phyloP scores from a whole-genome alignment of 1,284 basidiomycete genomes.

The Agaricales sp. region DNA sequence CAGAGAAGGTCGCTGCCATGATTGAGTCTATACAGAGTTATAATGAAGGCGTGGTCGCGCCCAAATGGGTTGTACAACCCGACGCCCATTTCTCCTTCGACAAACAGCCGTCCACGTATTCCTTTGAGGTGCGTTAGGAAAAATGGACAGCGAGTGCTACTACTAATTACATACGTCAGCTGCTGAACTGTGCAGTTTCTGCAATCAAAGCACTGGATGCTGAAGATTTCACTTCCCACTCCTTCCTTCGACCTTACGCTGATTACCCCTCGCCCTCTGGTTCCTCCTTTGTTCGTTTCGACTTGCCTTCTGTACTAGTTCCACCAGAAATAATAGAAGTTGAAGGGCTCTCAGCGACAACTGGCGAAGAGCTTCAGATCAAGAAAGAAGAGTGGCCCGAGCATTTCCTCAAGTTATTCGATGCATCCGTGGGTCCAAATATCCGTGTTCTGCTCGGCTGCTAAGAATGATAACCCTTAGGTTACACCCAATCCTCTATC shows the following conservation, averaged over 20 bases:
- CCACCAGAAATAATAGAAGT: constrained; percentile 82
- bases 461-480: constrained; percentile 26
- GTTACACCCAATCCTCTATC: constrained; percentile 68
- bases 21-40: constrained; percentile 57
- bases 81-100: constrained; percentile 37
- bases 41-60: constrained; percentile 44
- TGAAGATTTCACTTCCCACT: constrained; percentile 40
- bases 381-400: constrained; percentile 78
- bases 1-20: constrained; percentile 46
- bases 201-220: constrained; percentile 44
- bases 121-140: background rate
- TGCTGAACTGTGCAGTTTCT: constrained; percentile 51
- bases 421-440: constrained; percentile 51
- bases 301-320: constrained; percentile 71
- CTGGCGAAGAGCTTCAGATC: constrained; percentile 52
- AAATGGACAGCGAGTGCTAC: background rate
- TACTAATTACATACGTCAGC: constrained; percentile 25
- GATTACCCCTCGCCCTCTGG: constrained; percentile 36
- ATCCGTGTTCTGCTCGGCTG: background rate
- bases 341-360: constrained; percentile 53
- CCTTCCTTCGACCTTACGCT: constrained; percentile 61
- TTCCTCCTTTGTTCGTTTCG: constrained; percentile 40
- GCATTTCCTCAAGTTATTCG: constrained; percentile 65
- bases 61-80: constrained; percentile 57
- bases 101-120: constrained; percentile 30